Evolutionary conservation across 129 eudicot genomes (phyloP).

Genomic region (Ambrosia artemisiifolia): DNA sequence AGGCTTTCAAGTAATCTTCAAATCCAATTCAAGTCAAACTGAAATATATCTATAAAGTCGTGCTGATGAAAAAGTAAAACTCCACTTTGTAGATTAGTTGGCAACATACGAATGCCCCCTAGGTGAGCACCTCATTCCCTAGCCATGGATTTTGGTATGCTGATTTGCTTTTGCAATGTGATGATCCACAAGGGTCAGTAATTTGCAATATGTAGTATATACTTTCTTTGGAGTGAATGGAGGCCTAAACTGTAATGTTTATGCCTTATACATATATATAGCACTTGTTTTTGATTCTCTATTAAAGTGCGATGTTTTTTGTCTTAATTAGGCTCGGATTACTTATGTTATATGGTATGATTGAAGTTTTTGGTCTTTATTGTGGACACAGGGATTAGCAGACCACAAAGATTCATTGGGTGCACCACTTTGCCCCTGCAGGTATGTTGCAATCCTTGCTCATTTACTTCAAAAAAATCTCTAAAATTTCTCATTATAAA

Average conservation of each 20-base stretch:
- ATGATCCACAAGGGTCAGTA: no score
- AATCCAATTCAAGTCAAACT: not conserved
- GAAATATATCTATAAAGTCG: not conserved
- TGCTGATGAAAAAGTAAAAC: not conserved
- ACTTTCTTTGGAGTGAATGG: not conserved
- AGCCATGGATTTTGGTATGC: not conserved
- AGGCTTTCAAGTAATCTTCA: not conserved
- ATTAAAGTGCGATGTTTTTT: not conserved
- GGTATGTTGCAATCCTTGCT: conserved; percentile 29
- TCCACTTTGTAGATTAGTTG: not conserved
- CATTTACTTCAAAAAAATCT: not conserved
- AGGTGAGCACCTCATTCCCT: not conserved
- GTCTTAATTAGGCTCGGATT: not conserved
- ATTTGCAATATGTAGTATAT: no score
- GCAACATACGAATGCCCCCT: not conserved
- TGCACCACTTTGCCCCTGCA: conserved; percentile 85
- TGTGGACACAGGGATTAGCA: conserved; percentile 57
- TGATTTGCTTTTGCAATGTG: not conserved
- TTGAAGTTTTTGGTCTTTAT: not conserved
- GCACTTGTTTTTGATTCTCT: not conserved
- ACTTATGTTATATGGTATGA: not conserved
- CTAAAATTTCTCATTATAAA: not conserved
- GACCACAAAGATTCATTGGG: conserved; percentile 81
- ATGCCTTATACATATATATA: not conserved
- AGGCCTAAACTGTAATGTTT: not conserved